Evolutionary conservation across 495 filamentous ascomycete genomes (phyloP).

Genomic region (Hyaloscypha finlandica): DNA sequence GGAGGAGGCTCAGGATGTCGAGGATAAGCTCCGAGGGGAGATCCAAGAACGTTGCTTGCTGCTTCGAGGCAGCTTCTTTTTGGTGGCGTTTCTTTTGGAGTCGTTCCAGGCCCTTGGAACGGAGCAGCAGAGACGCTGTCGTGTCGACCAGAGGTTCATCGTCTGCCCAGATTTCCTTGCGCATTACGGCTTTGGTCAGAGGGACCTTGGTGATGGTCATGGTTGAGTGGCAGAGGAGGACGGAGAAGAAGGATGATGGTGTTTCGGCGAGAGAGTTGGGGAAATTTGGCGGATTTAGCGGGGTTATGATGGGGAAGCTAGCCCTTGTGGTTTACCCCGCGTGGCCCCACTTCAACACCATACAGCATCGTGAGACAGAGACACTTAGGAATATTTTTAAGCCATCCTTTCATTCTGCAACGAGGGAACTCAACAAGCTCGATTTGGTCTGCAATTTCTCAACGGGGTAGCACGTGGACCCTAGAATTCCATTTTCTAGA

Average conservation of each 20-base stretch:
- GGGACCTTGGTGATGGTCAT: no score
- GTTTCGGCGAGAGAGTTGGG: no score
- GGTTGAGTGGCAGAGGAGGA: neutral
- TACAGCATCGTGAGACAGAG: no score
- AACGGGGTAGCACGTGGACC: no score
- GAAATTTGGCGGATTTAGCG: neutral
- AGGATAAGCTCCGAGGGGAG: constrained; percentile 52
- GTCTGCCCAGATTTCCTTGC: neutral
- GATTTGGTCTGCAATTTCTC: no score
- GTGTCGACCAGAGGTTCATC: constrained; percentile 17
- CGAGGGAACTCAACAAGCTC: no score
- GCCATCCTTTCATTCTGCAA: no score
- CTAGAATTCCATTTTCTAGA: no score
- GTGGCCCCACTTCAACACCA: neutral
- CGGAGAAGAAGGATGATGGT: no score
- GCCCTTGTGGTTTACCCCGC: neutral
- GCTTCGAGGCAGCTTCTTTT: constrained; percentile 45
- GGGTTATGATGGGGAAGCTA: neutral
- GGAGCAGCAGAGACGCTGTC: constrained; percentile 38
- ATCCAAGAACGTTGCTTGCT: constrained; percentile 35
- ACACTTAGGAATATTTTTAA: no score
- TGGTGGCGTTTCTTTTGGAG: constrained; percentile 21
- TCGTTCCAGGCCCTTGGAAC: constrained; percentile 52
- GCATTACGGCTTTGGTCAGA: neutral
- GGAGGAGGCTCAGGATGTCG: constrained; percentile 44